Evolutionary conservation across 2,329 filamentous ascomycete genomes (phyloP), one percentile per base, ranked within the genome.

Genomic region (Fusarium pininemorale): DNA sequence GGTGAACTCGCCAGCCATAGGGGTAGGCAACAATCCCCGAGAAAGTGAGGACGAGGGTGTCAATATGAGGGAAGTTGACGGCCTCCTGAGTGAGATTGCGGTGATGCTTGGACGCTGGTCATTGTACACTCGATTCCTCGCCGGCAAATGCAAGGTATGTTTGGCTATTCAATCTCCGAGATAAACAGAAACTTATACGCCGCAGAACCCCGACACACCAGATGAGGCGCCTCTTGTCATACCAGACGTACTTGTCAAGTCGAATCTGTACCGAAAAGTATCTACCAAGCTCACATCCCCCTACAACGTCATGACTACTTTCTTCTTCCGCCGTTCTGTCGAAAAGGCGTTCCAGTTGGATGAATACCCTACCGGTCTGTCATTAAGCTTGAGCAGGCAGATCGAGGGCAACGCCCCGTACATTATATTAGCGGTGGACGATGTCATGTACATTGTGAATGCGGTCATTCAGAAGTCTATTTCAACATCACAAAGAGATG

Each of bases 371-470:
- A 84, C 88, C 2, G 94, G 94, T 26, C 85, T 99, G 26, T 93
- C 93, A 1, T 86, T 99, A 39, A 94, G 92, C 79, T 87, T 92
- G 47, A 91, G 88, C 78, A 93, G 88, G 78, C 87, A 92, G 7
- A 86, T 98, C 48, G 90, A 92, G 59, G 89, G 91, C 66, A 94
- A 95, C 76, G 90, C 94, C 6, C 96, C 96, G 2, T 97, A 94
- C 79, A 98, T 99, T 78, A 96, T 96, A 48, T 95, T 95, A 5
- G 95, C 96, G 1, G 95, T 99, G 14, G 96, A 99, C 84, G 96
- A 98, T 84, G 95, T 98, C 79, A 98, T 99, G 96, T 99, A 98
- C 83, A 98, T 99, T 77, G 94, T 98, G 80, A 97, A 97, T 80
- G 92, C 96, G 57, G 93, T 98, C 39, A 87, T 98, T 13, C 93